Evolutionary conservation across 441 rosid genomes (phyloP), one percentile per base, ranked within the genome.

Genomic region (Adansonia grandidieri): DNA sequence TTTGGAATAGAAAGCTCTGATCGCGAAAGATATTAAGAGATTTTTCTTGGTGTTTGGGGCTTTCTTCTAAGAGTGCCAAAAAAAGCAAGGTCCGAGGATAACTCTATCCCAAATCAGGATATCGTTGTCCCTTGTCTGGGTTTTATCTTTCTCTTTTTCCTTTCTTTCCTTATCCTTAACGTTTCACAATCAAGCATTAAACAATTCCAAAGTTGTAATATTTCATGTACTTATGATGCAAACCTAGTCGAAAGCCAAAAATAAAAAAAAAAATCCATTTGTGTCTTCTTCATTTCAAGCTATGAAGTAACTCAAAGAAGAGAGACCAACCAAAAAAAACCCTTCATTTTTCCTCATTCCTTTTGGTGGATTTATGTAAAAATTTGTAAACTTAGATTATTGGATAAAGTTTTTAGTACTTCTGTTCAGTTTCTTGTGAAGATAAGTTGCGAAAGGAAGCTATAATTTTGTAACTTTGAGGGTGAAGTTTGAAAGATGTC

Each of bases 31-130:
- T 84, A 81, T 82, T 79, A 66, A 79, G 79, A 50, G 74, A 70
- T 70, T 70, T 83, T 83, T 83, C 85, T 85, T 88, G 61, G 94
- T 87, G 91, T 88, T 91, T 84, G 85, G 87, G 82, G 85, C 78
- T 90, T 88, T 74, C 85, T 85, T 85, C 75, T 42, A 80, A 85
- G 82, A 37, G 80, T 76, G 87, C 82, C 75, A 72, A 82, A 78
- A 81, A 48, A 17, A 70, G 74, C 60, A 70, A 50, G 45, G 74
- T 70, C 14, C 83, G 78, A 82, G 88, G 81, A 85, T 74, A 80
- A 72, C 84, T 76, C 77, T 78, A 81, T 82, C 68, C 50, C 78
- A 72, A 60, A 77, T 73, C 80, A 61, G 86, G 83, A 83, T 82
- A 79, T 82, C 78, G 82, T 82, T 84, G 87, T 86, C 84, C 61